Base-by-base conservation (phyloP, 495 filamentous ascomycete genomes). In the Bryoglossum gracile region DNA sequence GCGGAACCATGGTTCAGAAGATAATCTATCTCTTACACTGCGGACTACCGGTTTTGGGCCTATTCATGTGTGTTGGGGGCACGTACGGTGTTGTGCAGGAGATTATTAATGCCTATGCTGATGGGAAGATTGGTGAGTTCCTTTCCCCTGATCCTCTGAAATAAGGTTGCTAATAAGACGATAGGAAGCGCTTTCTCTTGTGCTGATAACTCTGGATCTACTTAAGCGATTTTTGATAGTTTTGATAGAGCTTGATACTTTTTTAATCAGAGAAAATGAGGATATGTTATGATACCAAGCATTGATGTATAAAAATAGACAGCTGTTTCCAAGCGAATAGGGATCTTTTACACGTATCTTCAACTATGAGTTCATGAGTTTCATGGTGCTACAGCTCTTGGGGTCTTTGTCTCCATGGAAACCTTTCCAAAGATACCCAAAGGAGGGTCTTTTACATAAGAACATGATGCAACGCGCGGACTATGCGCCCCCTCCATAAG, bases 101-200 rank as follows among this genome's bases (percentile, higher is more conserved):
- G 34, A 68, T 68, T 41, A 64, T 63, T 22, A 39, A 56, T 33
- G 65, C 64, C 5, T 68, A 68, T 57, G 62, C 57, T 16, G 53
- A 45, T 53, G 54, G 57, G 2, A 4, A 43, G 30, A 64, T 65
- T 56, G 62, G 62, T 57, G 43, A 32, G 50, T 56, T 36, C 21
- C 32, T 13, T 10, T 8, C 28, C 3, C 14, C 28, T 1, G 8
- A 39, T 25, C 17, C 10, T 30, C 8, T 32, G 6, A 8, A 19
- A 4, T 3, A 10, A 13, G 40, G 18, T 17, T 21, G 48, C 48
- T 51, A 43, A 51, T 25, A 0, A 18, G 8, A 21, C 10, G 1
- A 33, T 23, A 56, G 54, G 54, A 21, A 38, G 42, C 37, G 54
- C 54, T 11, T 56, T 56, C 34, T 44, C 28, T 35, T 56, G 54